Percentiles rank a stretch among this genome's conserved stretches.
Conservation (phyloP, 1,139 yeast species). For the Yamadazyma blattariae region DNA sequence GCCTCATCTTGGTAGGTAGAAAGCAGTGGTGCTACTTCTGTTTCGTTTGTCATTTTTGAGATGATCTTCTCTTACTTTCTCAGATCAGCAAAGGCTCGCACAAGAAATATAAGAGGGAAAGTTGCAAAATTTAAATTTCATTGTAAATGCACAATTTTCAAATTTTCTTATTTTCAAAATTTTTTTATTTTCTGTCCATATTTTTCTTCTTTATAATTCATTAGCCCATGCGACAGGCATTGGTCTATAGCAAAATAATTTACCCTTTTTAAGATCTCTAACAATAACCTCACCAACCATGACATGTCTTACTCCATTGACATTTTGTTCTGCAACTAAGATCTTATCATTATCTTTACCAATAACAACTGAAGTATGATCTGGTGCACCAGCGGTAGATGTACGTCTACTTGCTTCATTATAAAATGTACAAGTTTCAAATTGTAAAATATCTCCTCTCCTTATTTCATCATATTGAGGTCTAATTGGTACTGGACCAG, state of each 20-base stretch:
- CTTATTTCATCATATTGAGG: slow-evolving; percentile 35
- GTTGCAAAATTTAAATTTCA: too few species aligned
- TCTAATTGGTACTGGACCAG: slow-evolving; percentile 15
- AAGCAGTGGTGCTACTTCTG: slow-evolving; percentile 50
- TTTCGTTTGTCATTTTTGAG: slow-evolving; percentile 1
- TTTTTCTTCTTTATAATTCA: slow-evolving; percentile 1
- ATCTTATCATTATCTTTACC: slow-evolving; percentile 30
- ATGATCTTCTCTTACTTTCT: background rate
- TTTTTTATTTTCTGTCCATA: too few species aligned
- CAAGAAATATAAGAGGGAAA: too few species aligned
- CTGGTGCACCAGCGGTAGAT: slow-evolving; percentile 54
- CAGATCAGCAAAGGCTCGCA: too few species aligned
- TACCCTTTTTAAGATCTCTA: slow-evolving; percentile 45
- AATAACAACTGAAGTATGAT: slow-evolving; percentile 66
- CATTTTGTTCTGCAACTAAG: slow-evolving; percentile 60
- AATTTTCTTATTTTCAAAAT: too few species aligned
- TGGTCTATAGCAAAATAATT: slow-evolving; percentile 52
- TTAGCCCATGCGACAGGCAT: slow-evolving; percentile 24
- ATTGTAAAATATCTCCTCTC: slow-evolving; percentile 44
- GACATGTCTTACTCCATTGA: slow-evolving; percentile 50
- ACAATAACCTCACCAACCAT: slow-evolving; percentile 43
- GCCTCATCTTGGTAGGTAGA: slow-evolving; percentile 60
- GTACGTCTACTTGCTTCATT: slow-evolving; percentile 23
- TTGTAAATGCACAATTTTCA: too few species aligned
- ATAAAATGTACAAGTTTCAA: slow-evolving; percentile 41